A percentile compares a stretch with the other conserved stretches of the same genome.
These are phyloP conservation scores for Emericellopsis cladophorae DNA, from an alignment of 2,329 filamentous ascomycete species.

Conservation along the genomic window DNA sequence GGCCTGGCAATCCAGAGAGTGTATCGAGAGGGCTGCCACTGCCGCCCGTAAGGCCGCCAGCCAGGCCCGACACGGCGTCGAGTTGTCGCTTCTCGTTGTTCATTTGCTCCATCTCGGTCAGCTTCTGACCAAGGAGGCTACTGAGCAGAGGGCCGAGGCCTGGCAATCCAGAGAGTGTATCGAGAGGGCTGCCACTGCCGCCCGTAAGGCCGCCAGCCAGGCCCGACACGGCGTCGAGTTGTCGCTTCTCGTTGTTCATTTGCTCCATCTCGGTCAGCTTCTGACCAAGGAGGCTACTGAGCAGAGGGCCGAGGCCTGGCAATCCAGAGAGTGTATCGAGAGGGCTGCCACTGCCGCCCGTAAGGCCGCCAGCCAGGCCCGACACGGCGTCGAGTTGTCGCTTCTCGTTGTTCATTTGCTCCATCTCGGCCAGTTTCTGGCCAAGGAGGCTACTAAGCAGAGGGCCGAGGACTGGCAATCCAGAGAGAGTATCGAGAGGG, in stretches of 20 bases:
- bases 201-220: neutral
- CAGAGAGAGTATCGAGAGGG: too few species aligned
- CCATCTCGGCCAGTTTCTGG: neutral
- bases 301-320: neutral
- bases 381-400: neutral
- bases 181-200: too few species aligned
- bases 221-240: neutral
- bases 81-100: neutral
- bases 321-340: too few species aligned
- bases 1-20: too few species aligned
- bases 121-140: neutral
- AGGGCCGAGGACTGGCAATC: neutral
- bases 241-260: neutral
- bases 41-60: neutral
- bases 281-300: neutral
- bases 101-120: neutral
- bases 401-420: neutral
- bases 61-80: neutral
- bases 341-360: neutral
- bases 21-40: too few species aligned
- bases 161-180: too few species aligned
- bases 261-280: neutral
- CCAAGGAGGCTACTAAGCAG: neutral
- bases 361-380: neutral
- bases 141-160: neutral